Evolutionary conservation across 2,329 filamentous ascomycete species (phyloP).

Genomic region (Hirsutella thompsonii): DNA sequence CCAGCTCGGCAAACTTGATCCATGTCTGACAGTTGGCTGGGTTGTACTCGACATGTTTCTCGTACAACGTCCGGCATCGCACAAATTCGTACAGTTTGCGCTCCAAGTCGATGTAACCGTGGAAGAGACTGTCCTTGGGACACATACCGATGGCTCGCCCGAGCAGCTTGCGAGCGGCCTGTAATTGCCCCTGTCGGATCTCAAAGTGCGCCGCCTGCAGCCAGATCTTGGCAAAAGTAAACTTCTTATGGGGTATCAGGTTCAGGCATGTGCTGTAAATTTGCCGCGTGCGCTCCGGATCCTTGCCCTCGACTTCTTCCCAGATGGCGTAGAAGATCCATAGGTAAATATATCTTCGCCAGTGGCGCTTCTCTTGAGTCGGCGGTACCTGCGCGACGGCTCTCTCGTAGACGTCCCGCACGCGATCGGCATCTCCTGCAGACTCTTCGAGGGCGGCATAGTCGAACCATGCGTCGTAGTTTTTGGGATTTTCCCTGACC

Average conservation of each 20-base stretch:
- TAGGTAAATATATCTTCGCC: conserved; percentile 92
- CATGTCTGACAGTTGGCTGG: conserved; percentile 82
- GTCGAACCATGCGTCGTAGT: conserved; percentile 97
- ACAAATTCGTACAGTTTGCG: conserved; percentile 89
- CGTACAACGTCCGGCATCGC: conserved; percentile 79
- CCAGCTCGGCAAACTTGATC: conserved; percentile 92
- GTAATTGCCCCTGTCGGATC: conserved; percentile 71
- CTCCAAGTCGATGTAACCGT: conserved; percentile 86
- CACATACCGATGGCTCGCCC: conserved; percentile 87
- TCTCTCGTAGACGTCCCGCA: conserved; percentile 87
- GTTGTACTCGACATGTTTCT: conserved; percentile 91
- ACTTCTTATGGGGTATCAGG: conserved; percentile 87
- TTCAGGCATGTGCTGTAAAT: conserved; percentile 84
- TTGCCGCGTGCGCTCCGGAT: conserved; percentile 66
- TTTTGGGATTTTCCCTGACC: conserved; percentile 85
- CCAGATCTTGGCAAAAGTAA: conserved; percentile 97
- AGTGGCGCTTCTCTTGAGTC: conserved; percentile 92
- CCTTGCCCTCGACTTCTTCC: conserved; percentile 79
- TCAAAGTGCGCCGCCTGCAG: conserved; percentile 88
- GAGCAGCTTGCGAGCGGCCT: conserved; percentile 72
- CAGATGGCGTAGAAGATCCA: conserved; percentile 97
- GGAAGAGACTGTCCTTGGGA: conserved; percentile 91
- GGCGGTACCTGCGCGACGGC: conserved; percentile 93
- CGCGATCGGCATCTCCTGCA: conserved; percentile 66
- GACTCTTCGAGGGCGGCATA: conserved; percentile 84